Percentiles rank a stretch among this genome's conserved stretches.
Conservation (phyloP, 2,329 filamentous ascomycete species). For the Coccinonectria pachysandricola region DNA sequence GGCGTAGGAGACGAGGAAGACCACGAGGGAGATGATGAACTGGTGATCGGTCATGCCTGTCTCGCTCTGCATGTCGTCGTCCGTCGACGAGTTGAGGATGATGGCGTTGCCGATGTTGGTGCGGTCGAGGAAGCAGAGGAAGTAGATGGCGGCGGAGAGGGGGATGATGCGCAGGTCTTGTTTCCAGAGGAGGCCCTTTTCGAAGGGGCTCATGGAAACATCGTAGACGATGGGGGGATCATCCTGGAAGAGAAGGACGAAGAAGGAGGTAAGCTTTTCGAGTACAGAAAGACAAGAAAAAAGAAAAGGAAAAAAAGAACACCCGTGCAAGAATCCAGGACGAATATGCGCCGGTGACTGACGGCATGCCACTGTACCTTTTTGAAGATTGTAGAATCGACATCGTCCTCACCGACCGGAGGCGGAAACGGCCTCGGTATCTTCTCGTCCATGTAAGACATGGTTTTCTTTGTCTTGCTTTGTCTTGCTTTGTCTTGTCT, state of each 20-base stretch:
- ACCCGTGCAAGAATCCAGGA: no score
- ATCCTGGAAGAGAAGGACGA: no score
- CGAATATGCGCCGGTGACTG: not conserved
- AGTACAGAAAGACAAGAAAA: no score
- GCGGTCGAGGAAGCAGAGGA: constrained; percentile 58
- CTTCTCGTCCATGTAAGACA: constrained; percentile 3
- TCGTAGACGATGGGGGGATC: constrained; percentile 11
- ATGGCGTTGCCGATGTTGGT: constrained; percentile 62
- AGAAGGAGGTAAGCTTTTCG: no score
- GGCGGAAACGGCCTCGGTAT: constrained; percentile 15
- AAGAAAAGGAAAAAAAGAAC: no score
- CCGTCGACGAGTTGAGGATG: constrained; percentile 49
- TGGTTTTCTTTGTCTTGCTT: constrained; percentile 9
- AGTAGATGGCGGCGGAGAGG: constrained; percentile 51
- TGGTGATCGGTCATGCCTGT: constrained; percentile 51
- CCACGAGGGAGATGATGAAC: constrained; percentile 48
- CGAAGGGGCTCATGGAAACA: constrained; percentile 17
- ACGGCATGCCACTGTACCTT: constrained; percentile 8
- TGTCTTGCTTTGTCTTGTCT: no score
- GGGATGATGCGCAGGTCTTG: constrained; percentile 56
- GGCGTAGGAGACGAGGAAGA: constrained; percentile 51
- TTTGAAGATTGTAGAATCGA: constrained; percentile 17
- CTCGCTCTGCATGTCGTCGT: constrained; percentile 51
- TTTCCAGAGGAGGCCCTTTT: constrained; percentile 38
- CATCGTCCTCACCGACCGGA: constrained; percentile 17